Base-by-base conservation (phyloP, 2,329 filamentous ascomycete species). In the Lachnellula arida region DNA sequence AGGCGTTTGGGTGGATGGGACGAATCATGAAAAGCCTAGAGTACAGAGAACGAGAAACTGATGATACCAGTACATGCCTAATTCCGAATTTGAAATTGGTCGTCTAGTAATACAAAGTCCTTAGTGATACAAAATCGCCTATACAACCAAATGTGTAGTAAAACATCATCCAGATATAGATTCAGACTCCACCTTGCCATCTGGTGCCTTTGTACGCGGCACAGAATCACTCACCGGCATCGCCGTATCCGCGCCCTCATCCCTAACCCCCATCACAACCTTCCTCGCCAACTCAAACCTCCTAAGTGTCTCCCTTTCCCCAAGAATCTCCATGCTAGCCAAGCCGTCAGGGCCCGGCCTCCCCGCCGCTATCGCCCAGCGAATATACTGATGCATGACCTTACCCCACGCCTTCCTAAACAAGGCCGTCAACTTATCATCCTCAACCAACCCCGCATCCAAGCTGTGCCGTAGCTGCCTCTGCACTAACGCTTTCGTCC, bases 331-430 rank as follows among this genome's bases (percentile, higher is more conserved):
- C 79, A 86, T 80, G 2, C 76, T 76, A 40, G 76, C 72, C 1
- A 76, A 76, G 9, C 81, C 75, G 15, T 76, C 73, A 1, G 82
- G 81, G 0, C 83, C 83, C 9, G 76, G 73, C 19, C 71, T 71
- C 2, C 79, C 80, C 42, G 74, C 79, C 2, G 75, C 73, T 23
- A 86, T 60, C 1, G 79, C 81, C 75, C 80, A 80, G 51, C 83
- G 76, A 52, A 86, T 69, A 63, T 80, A 83, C 54, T 76, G 70
- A 68, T 83, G 79, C 4, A 84, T 61, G 50, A 77, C 70, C 52
- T 73, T 76, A 56, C 73, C 76, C 60, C 70, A 68, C n/a, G 60
- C 61, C 49, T 68, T 71, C 22, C 43, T 51, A 14, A 28, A 12
- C 12, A 22, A 15, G 3, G 59, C 37, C 28, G 4, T 4, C 28